Percentiles rank a stretch among this genome's conserved stretches.
phyloP scores from a whole-genome alignment of 164 flowering plant genomes.

The Stephania japonica region DNA sequence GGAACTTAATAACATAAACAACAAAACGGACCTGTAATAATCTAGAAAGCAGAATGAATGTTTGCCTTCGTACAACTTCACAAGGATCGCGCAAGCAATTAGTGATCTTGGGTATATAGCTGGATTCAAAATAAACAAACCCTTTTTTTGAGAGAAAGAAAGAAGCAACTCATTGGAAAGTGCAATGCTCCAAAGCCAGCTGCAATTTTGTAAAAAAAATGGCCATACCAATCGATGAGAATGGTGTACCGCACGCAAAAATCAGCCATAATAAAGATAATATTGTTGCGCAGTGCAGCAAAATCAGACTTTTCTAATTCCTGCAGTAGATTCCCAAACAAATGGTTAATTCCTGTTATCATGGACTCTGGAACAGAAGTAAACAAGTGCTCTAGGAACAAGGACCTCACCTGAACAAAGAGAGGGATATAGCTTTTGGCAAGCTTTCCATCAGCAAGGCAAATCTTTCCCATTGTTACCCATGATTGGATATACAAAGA shows the following conservation, averaged over 20 bases:
- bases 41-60: slow-evolving; percentile 82
- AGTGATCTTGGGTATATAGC: slow-evolving; percentile 91
- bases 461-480: slow-evolving; percentile 93
- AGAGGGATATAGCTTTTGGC: slow-evolving; percentile 92
- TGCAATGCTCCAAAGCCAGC: background rate
- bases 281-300: slow-evolving; percentile 85
- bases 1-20: slow-evolving; percentile 8
- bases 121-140: slow-evolving; percentile 24
- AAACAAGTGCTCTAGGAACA: background rate
- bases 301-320: slow-evolving; percentile 83
- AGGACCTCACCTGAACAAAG: slow-evolving; percentile 74
- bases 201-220: background rate
- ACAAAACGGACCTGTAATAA: slow-evolving; percentile 62
- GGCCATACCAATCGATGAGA: slow-evolving; percentile 82
- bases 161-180: background rate
- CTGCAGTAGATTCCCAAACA: slow-evolving; percentile 31
- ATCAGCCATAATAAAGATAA: slow-evolving; percentile 81
- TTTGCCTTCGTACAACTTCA: slow-evolving; percentile 94
- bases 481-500: slow-evolving; percentile 84
- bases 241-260: slow-evolving; percentile 96
- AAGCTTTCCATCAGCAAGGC: slow-evolving; percentile 80
- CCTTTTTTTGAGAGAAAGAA: slow-evolving; percentile 12
- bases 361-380: background rate
- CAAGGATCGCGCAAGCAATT: slow-evolving; percentile 87
- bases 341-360: slow-evolving; percentile 7